Evolutionary conservation across 225 moss, liverwort and hornwort genomes (phyloP).

Genomic region (Climacium dendroides): DNA sequence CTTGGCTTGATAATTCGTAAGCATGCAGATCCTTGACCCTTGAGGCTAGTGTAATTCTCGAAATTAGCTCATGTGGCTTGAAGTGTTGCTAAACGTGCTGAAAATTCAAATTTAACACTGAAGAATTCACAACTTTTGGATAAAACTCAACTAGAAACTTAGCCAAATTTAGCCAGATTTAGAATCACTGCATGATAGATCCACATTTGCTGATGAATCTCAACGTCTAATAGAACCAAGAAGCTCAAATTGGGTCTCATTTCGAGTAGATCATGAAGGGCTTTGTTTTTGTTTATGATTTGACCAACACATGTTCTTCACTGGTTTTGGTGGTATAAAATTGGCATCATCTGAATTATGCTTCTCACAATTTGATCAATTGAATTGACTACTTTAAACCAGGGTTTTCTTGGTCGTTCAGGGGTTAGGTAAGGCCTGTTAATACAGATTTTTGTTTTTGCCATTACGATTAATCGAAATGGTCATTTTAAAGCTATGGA

Average conservation of each 20-base stretch:
- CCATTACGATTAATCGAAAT: neutral
- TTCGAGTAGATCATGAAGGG: neutral
- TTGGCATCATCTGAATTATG: neutral
- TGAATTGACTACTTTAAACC: neutral
- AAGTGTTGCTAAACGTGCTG: neutral
- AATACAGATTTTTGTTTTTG: neutral
- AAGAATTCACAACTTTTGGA: neutral
- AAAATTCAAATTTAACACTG: neutral
- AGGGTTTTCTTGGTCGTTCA: neutral
- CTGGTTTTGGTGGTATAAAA: neutral
- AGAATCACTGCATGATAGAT: neutral
- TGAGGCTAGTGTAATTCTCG: neutral
- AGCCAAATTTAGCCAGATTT: neutral
- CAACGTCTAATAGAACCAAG: neutral
- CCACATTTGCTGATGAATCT: neutral
- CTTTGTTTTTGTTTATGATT: neutral
- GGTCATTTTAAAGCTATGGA: neutral
- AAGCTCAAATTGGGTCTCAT: neutral
- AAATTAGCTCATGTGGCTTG: neutral
- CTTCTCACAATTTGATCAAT: neutral
- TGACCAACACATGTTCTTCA: neutral
- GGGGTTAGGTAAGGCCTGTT: neutral
- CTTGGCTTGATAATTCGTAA: constrained; percentile 62
- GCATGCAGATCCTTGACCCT: neutral
- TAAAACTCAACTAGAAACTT: neutral